phyloP scores from a whole-genome alignment of 2,329 filamentous ascomycete genomes.

The Lachnellula occidentalis region DNA sequence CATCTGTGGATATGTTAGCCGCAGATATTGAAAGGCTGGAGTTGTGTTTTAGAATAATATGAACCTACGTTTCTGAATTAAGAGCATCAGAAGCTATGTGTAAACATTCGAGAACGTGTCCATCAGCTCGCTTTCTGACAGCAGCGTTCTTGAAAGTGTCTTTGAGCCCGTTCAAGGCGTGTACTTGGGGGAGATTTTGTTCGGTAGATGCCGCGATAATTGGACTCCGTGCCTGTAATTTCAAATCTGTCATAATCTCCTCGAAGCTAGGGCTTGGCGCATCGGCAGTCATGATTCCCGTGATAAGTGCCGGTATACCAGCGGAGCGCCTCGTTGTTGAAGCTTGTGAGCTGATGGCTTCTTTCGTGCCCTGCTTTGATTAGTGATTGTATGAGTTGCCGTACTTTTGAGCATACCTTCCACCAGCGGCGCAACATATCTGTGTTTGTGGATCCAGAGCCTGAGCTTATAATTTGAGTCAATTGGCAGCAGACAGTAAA shows the following conservation, averaged over 20 bases:
- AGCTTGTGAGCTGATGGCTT: conserved; percentile 67
- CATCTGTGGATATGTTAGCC: conserved; percentile 47
- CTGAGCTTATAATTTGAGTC: conserved; percentile 40
- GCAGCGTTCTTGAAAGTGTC: conserved; percentile 84
- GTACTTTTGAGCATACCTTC: conserved; percentile 40
- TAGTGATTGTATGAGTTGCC: neutral
- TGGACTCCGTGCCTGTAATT: conserved; percentile 51
- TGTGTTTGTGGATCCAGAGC: conserved; percentile 12
- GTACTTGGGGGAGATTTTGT: conserved; percentile 78
- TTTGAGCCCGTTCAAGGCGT: conserved; percentile 89
- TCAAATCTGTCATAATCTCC: conserved; percentile 57
- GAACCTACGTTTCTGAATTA: conserved; percentile 65
- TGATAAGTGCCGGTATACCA: conserved; percentile 81
- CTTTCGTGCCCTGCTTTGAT: conserved; percentile 50
- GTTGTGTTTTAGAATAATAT: neutral
- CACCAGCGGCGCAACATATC: conserved; percentile 62
- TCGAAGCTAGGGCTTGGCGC: conserved; percentile 55
- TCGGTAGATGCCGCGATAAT: conserved; percentile 47
- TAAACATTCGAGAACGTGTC: conserved; percentile 67
- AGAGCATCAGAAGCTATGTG: conserved; percentile 76
- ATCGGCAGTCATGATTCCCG: conserved; percentile 70
- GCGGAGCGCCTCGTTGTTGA: conserved; percentile 87
- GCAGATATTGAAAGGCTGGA: neutral
- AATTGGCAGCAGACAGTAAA: conserved; percentile 75
- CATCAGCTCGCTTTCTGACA: conserved; percentile 67